phyloP scores from a whole-genome alignment of 164 flowering plant genomes.

The Paratinospora sagittata region DNA sequence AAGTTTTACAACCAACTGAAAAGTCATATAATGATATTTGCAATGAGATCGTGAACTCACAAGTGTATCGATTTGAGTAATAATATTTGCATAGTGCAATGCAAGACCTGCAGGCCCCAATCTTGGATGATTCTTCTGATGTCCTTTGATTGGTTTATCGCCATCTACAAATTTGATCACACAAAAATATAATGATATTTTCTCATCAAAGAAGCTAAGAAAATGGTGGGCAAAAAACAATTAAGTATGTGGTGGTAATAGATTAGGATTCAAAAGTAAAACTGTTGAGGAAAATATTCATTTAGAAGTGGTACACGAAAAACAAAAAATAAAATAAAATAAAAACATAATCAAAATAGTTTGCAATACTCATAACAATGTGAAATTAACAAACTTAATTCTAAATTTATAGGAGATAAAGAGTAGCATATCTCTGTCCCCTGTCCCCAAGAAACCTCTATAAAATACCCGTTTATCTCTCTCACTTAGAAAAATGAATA shows the following conservation, averaged over 20 bases:
- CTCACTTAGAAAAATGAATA: too few relatives aligned
- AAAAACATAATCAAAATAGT: too few relatives aligned
- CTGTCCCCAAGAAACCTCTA: too few relatives aligned
- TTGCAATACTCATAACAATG: too few relatives aligned
- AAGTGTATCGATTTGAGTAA: conserved; percentile 77
- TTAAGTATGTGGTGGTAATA: not conserved
- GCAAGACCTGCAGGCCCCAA: conserved; percentile 91
- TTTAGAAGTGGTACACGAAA: not conserved
- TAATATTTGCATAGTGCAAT: conserved; percentile 87
- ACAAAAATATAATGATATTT: conserved; percentile 10
- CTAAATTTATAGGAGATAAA: too few relatives aligned
- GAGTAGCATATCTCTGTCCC: too few relatives aligned
- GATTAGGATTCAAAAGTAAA: not conserved
- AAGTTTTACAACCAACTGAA: not conserved
- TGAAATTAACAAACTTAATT: too few relatives aligned
- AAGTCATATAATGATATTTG: not conserved
- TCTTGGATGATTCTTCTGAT: conserved; percentile 34
- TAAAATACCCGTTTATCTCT: too few relatives aligned
- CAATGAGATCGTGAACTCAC: conserved; percentile 47
- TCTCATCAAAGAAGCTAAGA: not conserved
- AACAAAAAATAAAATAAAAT: not conserved
- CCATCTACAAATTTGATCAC: conserved; percentile 39
- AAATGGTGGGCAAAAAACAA: conserved; percentile 4
- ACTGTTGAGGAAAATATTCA: not conserved
- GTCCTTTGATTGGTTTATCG: conserved; percentile 39